These are phyloP conservation scores for Lasiodiplodia citricola DNA, from an alignment of 2,329 filamentous ascomycete genomes.

Conservation along the genomic window DNA sequence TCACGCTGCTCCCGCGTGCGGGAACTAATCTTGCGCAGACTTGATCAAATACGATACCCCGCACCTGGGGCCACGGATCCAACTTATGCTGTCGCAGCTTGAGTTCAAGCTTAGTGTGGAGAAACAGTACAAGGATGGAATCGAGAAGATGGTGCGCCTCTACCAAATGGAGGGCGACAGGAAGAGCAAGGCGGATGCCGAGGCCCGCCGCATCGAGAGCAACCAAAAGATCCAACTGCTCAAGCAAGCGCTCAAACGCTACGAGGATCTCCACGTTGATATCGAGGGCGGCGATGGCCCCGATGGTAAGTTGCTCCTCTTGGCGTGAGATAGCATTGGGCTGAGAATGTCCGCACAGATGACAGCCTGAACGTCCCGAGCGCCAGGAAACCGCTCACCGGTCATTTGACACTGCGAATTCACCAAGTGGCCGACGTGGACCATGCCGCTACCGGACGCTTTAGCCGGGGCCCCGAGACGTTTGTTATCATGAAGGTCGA, in stretches of 20 bases:
- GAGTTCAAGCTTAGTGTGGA: constrained; percentile 99
- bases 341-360: constrained; percentile 63
- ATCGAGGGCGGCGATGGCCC: constrained; percentile 74
- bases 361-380: constrained; percentile 96
- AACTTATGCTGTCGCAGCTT: constrained; percentile 97
- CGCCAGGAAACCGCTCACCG: constrained; percentile 92
- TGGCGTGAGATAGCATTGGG: neutral
- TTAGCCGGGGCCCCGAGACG: constrained; percentile 89
- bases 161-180: constrained; percentile 97
- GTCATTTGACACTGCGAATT: constrained; percentile 84
- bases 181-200: constrained; percentile 92
- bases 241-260: constrained; percentile 94
- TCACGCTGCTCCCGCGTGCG: neutral
- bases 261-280: constrained; percentile 96
- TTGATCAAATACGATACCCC: constrained; percentile 98
- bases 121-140: constrained; percentile 97
- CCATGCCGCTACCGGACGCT: constrained; percentile 80
- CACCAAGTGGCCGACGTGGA: constrained; percentile 93
- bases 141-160: constrained; percentile 98
- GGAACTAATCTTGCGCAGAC: constrained; percentile 61
- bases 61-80: constrained; percentile 93
- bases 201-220: constrained; percentile 87
- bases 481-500: constrained; percentile 97
- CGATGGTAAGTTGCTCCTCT: constrained; percentile 68
- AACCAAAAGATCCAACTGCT: constrained; percentile 97